Evolutionary conservation across 139 green algal genomes (phyloP), one percentile per base, ranked within the genome.

Genomic region (Tetradesmus obliquus): DNA sequence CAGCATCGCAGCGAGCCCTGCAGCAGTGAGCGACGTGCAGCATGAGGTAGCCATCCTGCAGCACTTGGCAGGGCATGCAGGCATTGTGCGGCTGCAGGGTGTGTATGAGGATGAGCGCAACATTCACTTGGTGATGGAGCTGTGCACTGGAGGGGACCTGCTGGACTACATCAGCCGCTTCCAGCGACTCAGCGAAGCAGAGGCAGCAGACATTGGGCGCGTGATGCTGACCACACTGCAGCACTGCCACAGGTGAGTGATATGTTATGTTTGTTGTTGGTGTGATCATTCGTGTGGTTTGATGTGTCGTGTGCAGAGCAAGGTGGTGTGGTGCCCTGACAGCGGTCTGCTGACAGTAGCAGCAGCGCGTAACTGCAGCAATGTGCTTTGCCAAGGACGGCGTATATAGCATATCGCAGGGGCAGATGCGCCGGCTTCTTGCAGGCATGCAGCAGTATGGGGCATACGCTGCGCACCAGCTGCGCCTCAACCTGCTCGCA

Each of bases 61-160:
- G 55, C 93, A 93, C 80, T 62, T 95, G 9, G 88, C 55, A 32
- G 94, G 94, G 1, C 93, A 95, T 66, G 9, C 3, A 53, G 83
- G 88, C 71, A 93, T 96, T 53, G 94, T 96, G 24, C 51, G 93
- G 72, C 88, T 96, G 83, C 83, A 93, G 53, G 95, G 93, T 3
- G 96, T 96, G 17, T 98, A 93, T 84, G 97, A 99, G 92, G 97
- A 99, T 84, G 80, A 91, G 58, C 92, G 96, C 74, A 96, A 94
- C 91, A 94, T 98, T 55, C 96, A 98, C 92, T 91, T 98, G 45
- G 95, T 98, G 51, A 98, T 98, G 96, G 97, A 98, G 91, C 92
- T 99, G 22, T 99, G 97, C 94, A 95, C 94, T 4, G 98, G 98
- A 15, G 98, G 98, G 2, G 98, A 99, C 94, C 95, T 99, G 58